A percentile compares a stretch with the other conserved stretches of the same genome.
Conservation (phyloP, 2,329 filamentous ascomycete species). For the Xylariaceae sp. region DNA sequence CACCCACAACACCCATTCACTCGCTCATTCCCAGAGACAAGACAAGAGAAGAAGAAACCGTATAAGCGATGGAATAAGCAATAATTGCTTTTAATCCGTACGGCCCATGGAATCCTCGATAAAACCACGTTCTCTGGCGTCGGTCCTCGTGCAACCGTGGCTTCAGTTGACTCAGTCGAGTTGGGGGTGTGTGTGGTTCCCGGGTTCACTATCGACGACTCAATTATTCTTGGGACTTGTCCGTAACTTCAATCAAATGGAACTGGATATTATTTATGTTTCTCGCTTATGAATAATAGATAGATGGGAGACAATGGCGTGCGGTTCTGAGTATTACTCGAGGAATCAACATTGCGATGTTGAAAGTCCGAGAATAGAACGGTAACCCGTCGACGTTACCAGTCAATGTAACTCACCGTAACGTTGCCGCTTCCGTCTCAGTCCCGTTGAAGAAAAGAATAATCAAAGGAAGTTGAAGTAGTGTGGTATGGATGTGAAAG, state of each 20-base stretch:
- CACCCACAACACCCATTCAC: background rate
- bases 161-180: background rate
- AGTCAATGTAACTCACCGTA: background rate
- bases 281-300: too few species aligned
- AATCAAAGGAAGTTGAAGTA: background rate
- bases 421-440: background rate
- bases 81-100: background rate
- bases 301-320: too few species aligned
- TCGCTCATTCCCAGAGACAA: background rate
- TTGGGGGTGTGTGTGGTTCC: background rate
- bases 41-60: background rate
- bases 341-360: too few species aligned
- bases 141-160: constrained; percentile 9
- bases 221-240: background rate
- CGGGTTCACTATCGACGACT: background rate
- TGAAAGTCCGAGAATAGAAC: too few species aligned
- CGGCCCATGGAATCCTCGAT: background rate
- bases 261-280: too few species aligned
- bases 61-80: background rate
- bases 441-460: too few species aligned
- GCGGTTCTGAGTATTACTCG: too few species aligned
- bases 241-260: too few species aligned
- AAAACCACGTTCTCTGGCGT: background rate
- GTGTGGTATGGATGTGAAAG: background rate
- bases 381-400: too few species aligned